Conservation (phyloP, 495 filamentous ascomycete species). For the Aspergillus wentii region DNA sequence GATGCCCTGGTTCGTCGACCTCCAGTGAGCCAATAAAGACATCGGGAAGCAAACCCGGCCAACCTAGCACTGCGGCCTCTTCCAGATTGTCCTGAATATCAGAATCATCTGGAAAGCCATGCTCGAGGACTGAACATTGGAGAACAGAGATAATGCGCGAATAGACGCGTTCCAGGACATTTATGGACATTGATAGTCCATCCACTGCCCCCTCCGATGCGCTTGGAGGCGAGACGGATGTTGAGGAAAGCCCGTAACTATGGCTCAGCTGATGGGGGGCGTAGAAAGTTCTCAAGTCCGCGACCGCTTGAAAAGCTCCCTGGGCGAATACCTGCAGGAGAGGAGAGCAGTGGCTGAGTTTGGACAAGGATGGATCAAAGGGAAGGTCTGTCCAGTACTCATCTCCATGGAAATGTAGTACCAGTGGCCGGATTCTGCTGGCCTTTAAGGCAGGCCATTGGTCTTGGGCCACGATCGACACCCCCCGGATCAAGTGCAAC, state of each 20-base stretch:
- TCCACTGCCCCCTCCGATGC: constrained; percentile 1
- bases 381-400: constrained; percentile 3
- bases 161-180: neutral
- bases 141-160: neutral
- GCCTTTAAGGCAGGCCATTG: constrained; percentile 6
- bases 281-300: constrained; percentile 1
- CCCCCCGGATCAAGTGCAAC: constrained; percentile 7
- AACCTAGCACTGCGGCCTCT: constrained; percentile 13
- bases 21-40: constrained; percentile 5
- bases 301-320: constrained; percentile 5
- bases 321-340: constrained; percentile 3
- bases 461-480: constrained; percentile 1
- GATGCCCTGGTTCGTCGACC: neutral
- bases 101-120: neutral
- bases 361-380: constrained; percentile 2
- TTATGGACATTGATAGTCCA: neutral
- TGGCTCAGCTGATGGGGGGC: no score
- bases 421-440: constrained; percentile 4
- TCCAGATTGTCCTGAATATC: constrained; percentile 20
- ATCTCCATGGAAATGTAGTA: constrained; percentile 3
- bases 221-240: constrained; percentile 1
- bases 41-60: constrained; percentile 4
- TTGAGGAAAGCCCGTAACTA: constrained; percentile 2
- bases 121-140: neutral
- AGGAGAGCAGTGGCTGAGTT: constrained; percentile 5